Evolutionary conservation across 129 eudicot species (phyloP).

Genomic region (Flaveria robusta): DNA sequence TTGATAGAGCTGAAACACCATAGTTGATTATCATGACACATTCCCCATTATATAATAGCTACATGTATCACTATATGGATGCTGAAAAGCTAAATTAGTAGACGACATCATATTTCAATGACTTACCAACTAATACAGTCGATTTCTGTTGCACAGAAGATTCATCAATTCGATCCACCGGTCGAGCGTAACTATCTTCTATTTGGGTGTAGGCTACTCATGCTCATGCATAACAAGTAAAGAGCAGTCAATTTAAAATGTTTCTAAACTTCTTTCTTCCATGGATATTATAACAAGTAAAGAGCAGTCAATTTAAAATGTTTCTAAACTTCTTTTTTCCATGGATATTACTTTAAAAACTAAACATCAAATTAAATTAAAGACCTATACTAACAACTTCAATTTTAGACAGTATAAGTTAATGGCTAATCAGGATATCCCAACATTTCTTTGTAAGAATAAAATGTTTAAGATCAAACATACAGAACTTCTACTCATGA

Average conservation of each 20-base stretch:
- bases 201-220: neutral
- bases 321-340: neutral
- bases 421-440: too few species aligned
- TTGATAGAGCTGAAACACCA: conserved; percentile 61
- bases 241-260: neutral
- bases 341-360: neutral
- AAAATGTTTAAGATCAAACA: neutral
- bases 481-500: neutral
- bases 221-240: conserved; percentile 15
- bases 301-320: too few species aligned
- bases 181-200: too few species aligned
- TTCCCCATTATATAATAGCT: conserved; percentile 67
- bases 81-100: conserved; percentile 58
- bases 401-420: too few species aligned
- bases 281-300: neutral
- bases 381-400: neutral
- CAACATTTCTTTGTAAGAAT: too few species aligned
- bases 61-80: conserved; percentile 66
- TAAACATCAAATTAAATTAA: too few species aligned
- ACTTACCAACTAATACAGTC: too few species aligned
- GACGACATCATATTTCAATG: too few species aligned
- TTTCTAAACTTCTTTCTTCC: conserved; percentile 7
- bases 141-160: too few species aligned
- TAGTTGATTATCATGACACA: conserved; percentile 68
- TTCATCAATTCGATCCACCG: too few species aligned